A percentile compares a stretch with the other conserved stretches of the same genome.
phyloP scores from a whole-genome alignment of 257 asterid species.

The Primulina huaijiensis region DNA sequence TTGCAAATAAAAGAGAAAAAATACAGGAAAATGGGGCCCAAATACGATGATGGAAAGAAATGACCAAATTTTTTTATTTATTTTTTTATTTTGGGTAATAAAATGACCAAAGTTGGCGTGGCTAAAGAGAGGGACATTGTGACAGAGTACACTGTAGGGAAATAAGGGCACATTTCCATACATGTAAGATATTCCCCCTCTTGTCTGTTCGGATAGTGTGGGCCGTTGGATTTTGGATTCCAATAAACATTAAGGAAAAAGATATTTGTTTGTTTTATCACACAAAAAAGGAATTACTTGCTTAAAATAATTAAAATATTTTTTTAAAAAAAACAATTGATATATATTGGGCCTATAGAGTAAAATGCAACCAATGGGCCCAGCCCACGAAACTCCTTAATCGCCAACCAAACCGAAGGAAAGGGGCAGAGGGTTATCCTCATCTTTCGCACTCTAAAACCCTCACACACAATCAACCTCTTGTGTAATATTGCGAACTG shows the following conservation, averaged over 20 bases:
- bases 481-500: neutral
- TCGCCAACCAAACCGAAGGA: neutral
- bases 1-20: neutral
- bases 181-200: slow-evolving; percentile 21
- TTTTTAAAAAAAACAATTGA: too few relatives aligned
- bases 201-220: too few relatives aligned
- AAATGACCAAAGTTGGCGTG: slow-evolving; percentile 46
- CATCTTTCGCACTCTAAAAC: neutral
- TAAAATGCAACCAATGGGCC: neutral
- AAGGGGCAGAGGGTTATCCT: neutral
- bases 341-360: neutral
- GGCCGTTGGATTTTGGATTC: too few relatives aligned
- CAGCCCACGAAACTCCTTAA: neutral
- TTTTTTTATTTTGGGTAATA: too few relatives aligned
- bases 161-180: slow-evolving; percentile 38
- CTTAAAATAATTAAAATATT: too few relatives aligned
- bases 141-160: slow-evolving; percentile 41
- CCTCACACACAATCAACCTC: neutral
- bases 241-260: too few relatives aligned
- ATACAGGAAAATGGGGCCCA: slow-evolving; percentile 10
- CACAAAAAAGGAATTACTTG: too few relatives aligned
- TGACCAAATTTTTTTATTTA: too few relatives aligned
- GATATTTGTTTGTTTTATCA: too few relatives aligned
- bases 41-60: slow-evolving; percentile 47
- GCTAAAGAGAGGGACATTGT: slow-evolving; percentile 28